Base-by-base conservation (phyloP, 345 rosid genomes). In the Schrenkiella parvula region DNA sequence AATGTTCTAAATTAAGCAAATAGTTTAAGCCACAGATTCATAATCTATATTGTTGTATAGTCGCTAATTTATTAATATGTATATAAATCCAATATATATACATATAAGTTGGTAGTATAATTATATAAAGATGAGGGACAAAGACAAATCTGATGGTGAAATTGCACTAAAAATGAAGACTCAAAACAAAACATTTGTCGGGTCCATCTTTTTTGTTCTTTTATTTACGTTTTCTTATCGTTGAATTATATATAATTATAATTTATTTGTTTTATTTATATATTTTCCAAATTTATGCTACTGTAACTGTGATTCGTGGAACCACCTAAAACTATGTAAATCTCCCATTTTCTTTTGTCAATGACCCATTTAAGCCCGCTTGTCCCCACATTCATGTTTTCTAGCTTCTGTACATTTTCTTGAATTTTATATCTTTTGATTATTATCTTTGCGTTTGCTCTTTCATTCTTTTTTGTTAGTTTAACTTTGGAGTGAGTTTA, bases 241-340 rank as follows among this genome's bases (percentile, higher is more conserved):
- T 22, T 37, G 44, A 13, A 59, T 22, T 10, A 15, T 56, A 13
- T 31, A 7, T 34, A 15, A 18, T 57, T 57, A 18, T 5, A 32
- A 7, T 57, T n/a, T 58, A 22, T 60, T 39, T 60, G 13, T 22
- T 60, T 39, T 37, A 21, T 37, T 59, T 37, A 23, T 48, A 46
- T 10, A 2, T 55, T 39, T 47, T 56, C 44, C 55, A 47, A 46
- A 8, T 18, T 17, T 25, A 59, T 70, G 66, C 68, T 21, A 39
- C 61, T 61, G 53, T 72, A 4, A 72, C 69, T 63, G 23, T 63
- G 76, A 72, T 21, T 62, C 76, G 76, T 72, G 76, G 76, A 72
- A 72, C 70, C 63, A 72, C 52, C 70, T 63, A 18, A 63, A 42
- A 64, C 71, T 50, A 12, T 57, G 38, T 57, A 78, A 61, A 25